Base-by-base conservation (phyloP, 139 green algal genomes). In the Gonium pectorale region DNA sequence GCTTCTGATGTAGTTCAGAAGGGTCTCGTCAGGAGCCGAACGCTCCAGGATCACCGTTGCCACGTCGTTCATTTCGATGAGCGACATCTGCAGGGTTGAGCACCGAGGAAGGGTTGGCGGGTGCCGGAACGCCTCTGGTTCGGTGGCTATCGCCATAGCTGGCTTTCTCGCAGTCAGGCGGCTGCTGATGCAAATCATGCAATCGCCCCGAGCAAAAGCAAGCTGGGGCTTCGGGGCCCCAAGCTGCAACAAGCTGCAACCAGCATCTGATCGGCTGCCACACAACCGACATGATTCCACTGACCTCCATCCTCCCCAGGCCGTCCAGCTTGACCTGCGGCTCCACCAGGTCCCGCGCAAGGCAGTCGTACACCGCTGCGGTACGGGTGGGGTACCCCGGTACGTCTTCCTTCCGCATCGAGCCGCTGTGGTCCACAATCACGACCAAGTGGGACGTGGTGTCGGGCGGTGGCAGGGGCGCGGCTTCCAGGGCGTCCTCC, bases 341-440 rank as follows among this genome's bases (percentile, higher is more conserved):
- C 31, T 79, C 44, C 27, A 90, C 66, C n/a, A 90, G 67, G 66
- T 90, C 81, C 4, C 52, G 60, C 40, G 72, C 81, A 31, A 91
- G 59, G 64, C 72, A 80, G 41, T 87, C 62, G 83, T 91, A 91
- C 74, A 91, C 87, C 0, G 87, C 87, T 4, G 70, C 46, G 3
- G 52, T 83, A 21, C 82, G 56, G 49, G 33, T 85, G 22, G 26
- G 8, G 70, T 80, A 89, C 17, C 80, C 88, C 7, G 79, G 78
- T 29, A 91, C 80, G 60, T 91, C 88, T 15, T 41, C 51, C 66
- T 83, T 91, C 44, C 84, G 68, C 88, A 91, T 91, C 33, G 85
- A 90, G 13, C 79, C 88, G 54, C 77, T 89, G 44, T 51, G 11
- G 44, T 91, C 88, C 5, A 91, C 85, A 19, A 91, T 67, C 33